Conservation (phyloP, 179 eudicot genomes). For the Patellifolia procumbens region DNA sequence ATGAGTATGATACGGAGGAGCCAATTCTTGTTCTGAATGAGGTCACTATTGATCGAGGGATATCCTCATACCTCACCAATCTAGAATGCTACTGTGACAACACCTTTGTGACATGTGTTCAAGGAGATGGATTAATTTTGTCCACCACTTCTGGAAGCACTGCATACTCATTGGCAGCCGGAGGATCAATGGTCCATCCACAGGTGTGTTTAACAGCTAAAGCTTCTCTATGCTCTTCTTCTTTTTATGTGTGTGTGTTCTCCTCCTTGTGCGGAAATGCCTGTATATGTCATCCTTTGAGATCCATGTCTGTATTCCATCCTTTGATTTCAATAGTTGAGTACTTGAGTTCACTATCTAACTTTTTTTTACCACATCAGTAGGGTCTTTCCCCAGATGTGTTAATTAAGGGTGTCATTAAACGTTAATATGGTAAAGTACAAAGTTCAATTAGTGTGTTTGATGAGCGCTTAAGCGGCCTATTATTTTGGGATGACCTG, state of each 20-base stretch:
- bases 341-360: too few relatives aligned
- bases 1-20: constrained; percentile 72
- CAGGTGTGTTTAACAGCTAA: constrained; percentile 52
- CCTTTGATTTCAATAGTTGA: too few relatives aligned
- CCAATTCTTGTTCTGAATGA: constrained; percentile 84
- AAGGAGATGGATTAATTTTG: constrained; percentile 95
- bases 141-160: constrained; percentile 98
- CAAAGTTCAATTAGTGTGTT: too few relatives aligned
- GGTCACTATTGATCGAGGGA: constrained; percentile 97
- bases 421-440: too few relatives aligned
- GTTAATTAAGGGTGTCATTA: too few relatives aligned
- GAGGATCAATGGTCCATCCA: constrained; percentile 99
- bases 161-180: constrained; percentile 97
- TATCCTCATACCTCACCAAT: constrained; percentile 87
- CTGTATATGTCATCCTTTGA: background rate
- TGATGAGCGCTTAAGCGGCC: too few relatives aligned
- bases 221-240: background rate
- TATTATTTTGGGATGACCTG: too few relatives aligned
- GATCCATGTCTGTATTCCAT: too few relatives aligned
- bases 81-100: constrained; percentile 92
- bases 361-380: background rate
- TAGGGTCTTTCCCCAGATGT: background rate
- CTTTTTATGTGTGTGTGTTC: background rate
- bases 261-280: background rate
- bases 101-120: constrained; percentile 85